Conservation (phyloP, 306 rosid genomes). For the Malus fusca region DNA sequence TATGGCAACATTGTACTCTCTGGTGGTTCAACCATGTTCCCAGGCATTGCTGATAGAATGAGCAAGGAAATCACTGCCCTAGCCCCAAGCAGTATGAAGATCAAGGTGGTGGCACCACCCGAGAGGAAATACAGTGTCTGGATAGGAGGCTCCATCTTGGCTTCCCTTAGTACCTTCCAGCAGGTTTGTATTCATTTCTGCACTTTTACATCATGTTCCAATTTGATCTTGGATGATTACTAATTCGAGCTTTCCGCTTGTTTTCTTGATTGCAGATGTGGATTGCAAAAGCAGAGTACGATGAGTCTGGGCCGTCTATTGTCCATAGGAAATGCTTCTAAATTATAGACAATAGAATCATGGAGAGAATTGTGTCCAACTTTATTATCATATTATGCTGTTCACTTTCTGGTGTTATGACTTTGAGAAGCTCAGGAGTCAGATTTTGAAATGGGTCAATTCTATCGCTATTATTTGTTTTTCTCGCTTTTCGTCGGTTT, state of each 20-base stretch:
- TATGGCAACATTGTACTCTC: slow-evolving; percentile 97
- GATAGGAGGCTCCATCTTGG: slow-evolving; percentile 99
- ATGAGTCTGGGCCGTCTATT: slow-evolving; percentile 95
- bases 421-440: slow-evolving; percentile 31
- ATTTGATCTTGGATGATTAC: neutral
- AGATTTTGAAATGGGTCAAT: slow-evolving; percentile 30
- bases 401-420: slow-evolving; percentile 46
- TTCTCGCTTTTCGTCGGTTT: neutral
- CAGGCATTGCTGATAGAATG: slow-evolving; percentile 97
- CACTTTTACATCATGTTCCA: neutral
- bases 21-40: slow-evolving; percentile 98
- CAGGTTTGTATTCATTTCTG: slow-evolving; percentile 49
- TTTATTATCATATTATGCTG: slow-evolving; percentile 38
- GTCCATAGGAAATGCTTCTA: slow-evolving; percentile 99
- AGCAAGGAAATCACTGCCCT: slow-evolving; percentile 96
- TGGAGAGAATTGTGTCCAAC: slow-evolving; percentile 37
- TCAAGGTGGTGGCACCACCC: slow-evolving; percentile 98
- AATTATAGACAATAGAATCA: slow-evolving; percentile 29
- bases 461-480: slow-evolving; percentile 21
- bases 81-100: slow-evolving; percentile 99
- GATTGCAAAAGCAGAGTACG: slow-evolving; percentile 98
- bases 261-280: slow-evolving; percentile 69
- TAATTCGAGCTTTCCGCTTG: neutral
- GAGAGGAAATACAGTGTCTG: slow-evolving; percentile 99
- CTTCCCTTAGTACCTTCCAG: slow-evolving; percentile 99